These are phyloP conservation scores for Xylaria sp. DNA, from an alignment of 2,329 filamentous ascomycete species.

Conservation along the genomic window DNA sequence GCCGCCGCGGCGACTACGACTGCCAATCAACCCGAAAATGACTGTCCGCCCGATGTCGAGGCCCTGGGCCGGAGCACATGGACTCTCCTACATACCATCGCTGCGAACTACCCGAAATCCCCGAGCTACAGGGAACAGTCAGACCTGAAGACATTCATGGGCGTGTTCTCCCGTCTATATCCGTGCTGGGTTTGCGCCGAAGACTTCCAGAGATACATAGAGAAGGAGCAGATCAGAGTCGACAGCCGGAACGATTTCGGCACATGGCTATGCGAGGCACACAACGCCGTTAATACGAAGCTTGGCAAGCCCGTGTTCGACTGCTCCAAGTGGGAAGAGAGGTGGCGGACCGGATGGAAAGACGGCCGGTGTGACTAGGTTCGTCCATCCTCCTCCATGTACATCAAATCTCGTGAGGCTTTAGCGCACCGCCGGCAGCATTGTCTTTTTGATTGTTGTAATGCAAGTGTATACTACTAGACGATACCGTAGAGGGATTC, in stretches of 20 bases:
- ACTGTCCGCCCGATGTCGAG: conserved; percentile 93
- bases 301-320: conserved; percentile 92
- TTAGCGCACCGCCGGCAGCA: not conserved
- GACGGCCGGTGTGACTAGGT: conserved; percentile 68
- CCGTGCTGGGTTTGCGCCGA: conserved; percentile 96
- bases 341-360: conserved; percentile 92
- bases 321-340: conserved; percentile 89
- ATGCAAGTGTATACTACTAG: conserved; percentile 33
- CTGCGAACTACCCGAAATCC: conserved; percentile 80
- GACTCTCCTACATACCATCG: conserved; percentile 93
- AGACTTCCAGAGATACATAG: conserved; percentile 87
- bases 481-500: conserved; percentile 24
- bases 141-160: conserved; percentile 81
- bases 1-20: conserved; percentile 47
- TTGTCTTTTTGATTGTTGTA: conserved; percentile 20
- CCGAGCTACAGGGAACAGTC: conserved; percentile 76
- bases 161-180: conserved; percentile 85
- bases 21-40: conserved; percentile 55
- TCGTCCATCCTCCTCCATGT: not conserved
- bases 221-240: conserved; percentile 71
- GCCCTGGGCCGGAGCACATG: conserved; percentile 86
- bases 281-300: conserved; percentile 89
- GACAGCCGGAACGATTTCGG: conserved; percentile 76
- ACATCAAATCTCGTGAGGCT: conserved; percentile 3
- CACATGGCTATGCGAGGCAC: conserved; percentile 83